Conservation (phyloP, 176 grass and related monocot genomes). For the Paspalum vaginatum region DNA sequence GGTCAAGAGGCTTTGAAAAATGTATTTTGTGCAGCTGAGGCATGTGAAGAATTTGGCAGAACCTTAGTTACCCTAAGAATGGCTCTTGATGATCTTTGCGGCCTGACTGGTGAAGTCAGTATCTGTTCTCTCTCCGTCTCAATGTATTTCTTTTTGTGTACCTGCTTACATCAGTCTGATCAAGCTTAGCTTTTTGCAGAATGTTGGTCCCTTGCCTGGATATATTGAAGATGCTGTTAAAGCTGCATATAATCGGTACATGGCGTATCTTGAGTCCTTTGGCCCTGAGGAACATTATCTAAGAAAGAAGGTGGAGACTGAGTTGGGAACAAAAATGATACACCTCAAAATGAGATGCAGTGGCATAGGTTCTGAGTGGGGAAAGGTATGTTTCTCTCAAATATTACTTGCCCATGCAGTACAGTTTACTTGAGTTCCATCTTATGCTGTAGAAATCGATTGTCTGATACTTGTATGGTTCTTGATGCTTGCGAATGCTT, state of each 20-base stretch:
- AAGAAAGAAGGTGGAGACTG: constrained; percentile 89
- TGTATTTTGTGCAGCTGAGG: constrained; percentile 83
- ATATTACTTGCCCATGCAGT: not conserved
- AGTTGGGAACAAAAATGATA: constrained; percentile 97
- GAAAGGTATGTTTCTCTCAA: constrained; percentile 52
- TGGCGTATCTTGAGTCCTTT: constrained; percentile 86
- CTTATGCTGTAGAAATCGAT: not conserved
- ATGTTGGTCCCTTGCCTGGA: constrained; percentile 73
- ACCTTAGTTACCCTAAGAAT: constrained; percentile 77
- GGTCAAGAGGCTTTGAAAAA: constrained; percentile 75
- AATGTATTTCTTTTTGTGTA: not conserved
- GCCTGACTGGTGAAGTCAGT: constrained; percentile 80
- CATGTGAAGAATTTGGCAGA: constrained; percentile 84
- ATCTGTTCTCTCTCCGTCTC: constrained; percentile 25
- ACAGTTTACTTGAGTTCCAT: not conserved
- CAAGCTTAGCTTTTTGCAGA: constrained; percentile 50
- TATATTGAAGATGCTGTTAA: constrained; percentile 90
- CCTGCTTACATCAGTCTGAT: constrained; percentile 40
- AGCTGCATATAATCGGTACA: constrained; percentile 78
- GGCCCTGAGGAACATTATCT: constrained; percentile 72
- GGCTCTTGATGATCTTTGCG: constrained; percentile 90
- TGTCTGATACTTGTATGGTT: not conserved
- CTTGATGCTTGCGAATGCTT: not conserved
- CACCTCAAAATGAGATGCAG: constrained; percentile 98
- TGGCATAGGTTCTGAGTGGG: constrained; percentile 91